Conservation (phyloP, 2,329 filamentous ascomycete genomes). For the Neonectria coccinea region DNA sequence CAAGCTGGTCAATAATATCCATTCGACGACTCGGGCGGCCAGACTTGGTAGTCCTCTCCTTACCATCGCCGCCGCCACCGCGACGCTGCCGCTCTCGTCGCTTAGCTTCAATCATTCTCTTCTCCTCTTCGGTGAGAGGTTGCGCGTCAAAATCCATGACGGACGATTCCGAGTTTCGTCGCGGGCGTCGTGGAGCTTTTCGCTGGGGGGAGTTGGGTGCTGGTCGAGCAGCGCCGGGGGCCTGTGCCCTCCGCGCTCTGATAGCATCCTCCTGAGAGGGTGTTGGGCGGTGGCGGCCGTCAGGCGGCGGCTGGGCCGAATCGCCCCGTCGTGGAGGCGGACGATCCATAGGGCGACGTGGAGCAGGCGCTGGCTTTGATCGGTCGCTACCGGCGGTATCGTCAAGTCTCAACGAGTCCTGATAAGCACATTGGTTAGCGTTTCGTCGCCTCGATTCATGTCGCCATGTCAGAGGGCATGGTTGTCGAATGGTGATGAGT, state of each 20-base stretch:
- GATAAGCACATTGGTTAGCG: slow-evolving; percentile 35
- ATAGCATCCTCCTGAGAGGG: slow-evolving; percentile 76
- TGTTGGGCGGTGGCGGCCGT: slow-evolving; percentile 67
- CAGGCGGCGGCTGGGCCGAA: slow-evolving; percentile 59
- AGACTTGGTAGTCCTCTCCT: slow-evolving; percentile 63
- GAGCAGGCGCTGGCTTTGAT: slow-evolving; percentile 54
- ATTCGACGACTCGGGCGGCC: slow-evolving; percentile 66
- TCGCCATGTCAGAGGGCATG: not conserved
- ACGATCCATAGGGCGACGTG: slow-evolving; percentile 52
- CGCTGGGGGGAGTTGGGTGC: slow-evolving; percentile 55
- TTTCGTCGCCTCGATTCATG: not conserved
- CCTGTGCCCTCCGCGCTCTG: slow-evolving; percentile 58
- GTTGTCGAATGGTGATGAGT: not conserved
- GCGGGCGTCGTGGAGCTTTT: slow-evolving; percentile 62
- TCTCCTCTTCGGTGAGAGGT: slow-evolving; percentile 68
- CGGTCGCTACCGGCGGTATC: slow-evolving; percentile 61
- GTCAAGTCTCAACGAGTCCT: slow-evolving; percentile 77
- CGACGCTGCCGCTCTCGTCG: slow-evolving; percentile 46
- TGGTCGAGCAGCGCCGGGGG: slow-evolving; percentile 50
- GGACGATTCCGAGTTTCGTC: slow-evolving; percentile 85
- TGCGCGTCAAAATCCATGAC: slow-evolving; percentile 69
- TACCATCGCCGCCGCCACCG: slow-evolving; percentile 47
- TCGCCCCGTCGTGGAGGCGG: slow-evolving; percentile 51
- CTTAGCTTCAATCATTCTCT: slow-evolving; percentile 53
- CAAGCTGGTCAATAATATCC: slow-evolving; percentile 95